phyloP scores from a whole-genome alignment of 78 protist genomes.

The Dictyostelium brefeldianum region DNA sequence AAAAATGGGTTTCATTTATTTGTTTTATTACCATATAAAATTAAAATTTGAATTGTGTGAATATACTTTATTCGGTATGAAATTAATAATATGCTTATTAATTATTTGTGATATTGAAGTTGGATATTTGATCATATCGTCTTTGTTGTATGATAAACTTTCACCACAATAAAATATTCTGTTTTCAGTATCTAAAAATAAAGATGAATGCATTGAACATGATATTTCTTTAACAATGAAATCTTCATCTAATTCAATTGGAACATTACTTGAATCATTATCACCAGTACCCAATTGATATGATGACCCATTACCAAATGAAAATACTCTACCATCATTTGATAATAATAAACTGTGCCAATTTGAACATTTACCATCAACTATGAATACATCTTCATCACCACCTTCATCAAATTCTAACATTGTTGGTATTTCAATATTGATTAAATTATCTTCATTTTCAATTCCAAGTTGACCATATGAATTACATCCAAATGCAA shows the following conservation, averaged over 20 bases:
- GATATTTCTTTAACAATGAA: not conserved
- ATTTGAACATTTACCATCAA: not conserved
- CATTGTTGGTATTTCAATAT: not conserved
- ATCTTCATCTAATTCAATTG: conserved; percentile 13
- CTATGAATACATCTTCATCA: not conserved
- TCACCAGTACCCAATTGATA: conserved; percentile 35
- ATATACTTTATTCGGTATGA: not conserved
- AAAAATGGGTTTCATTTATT: too few relatives aligned
- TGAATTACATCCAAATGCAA: not conserved
- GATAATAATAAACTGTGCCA: conserved; percentile 12
- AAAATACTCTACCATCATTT: conserved; percentile 5
- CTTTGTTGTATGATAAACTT: not conserved
- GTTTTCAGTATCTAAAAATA: not conserved
- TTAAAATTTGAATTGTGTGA: not conserved
- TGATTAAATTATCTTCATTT: not conserved
- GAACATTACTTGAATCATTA: not conserved
- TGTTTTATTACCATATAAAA: not conserved
- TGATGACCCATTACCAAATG: not conserved
- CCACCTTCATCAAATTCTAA: not conserved
- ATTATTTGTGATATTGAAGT: not conserved
- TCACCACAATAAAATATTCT: conserved; percentile 23
- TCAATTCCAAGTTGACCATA: conserved; percentile 16
- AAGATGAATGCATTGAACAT: not conserved
- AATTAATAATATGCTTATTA: not conserved
- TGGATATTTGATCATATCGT: not conserved